A percentile compares a stretch with the other conserved stretches of the same genome.
phyloP scores from a whole-genome alignment of 2,329 filamentous ascomycete species.

The Lasiodiplodia citricola region DNA sequence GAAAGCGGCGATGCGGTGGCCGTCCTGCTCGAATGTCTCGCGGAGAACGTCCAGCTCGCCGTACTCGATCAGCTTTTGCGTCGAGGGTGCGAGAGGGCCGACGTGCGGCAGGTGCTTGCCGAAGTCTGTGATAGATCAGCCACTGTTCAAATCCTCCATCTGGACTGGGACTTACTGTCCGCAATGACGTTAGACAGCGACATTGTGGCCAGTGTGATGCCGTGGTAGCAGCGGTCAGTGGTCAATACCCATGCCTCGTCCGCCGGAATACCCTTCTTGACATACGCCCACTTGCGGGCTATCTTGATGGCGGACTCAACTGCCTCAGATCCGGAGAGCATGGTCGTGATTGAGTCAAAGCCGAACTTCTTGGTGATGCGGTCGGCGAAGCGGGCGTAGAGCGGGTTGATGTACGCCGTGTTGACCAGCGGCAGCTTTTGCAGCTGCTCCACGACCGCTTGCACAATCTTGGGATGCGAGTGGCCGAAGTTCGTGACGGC shows the following conservation, averaged over 20 bases:
- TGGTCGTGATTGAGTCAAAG: constrained; percentile 86
- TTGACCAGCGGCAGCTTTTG: constrained; percentile 1
- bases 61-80: constrained; percentile 84
- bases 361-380: constrained; percentile 49
- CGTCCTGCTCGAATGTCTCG: constrained; percentile 81
- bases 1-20: constrained; percentile 78
- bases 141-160: constrained; percentile 83
- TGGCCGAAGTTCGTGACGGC: constrained; percentile 10
- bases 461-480: constrained; percentile 4
- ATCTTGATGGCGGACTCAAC: constrained; percentile 96
- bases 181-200: constrained; percentile 83
- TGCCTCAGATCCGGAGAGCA: constrained; percentile 85
- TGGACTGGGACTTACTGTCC: constrained; percentile 65
- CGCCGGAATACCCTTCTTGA: constrained; percentile 77
- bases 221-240: constrained; percentile 59
- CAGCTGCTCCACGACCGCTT: neutral
- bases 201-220: constrained; percentile 76
- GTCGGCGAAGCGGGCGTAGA: constrained; percentile 1
- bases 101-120: constrained; percentile 95
- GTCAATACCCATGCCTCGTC: constrained; percentile 70
- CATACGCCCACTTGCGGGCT: constrained; percentile 89
- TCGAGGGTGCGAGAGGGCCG: constrained; percentile 81
- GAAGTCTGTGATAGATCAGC: constrained; percentile 93
- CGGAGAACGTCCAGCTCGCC: constrained; percentile 79
- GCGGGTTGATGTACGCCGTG: constrained; percentile 1